A percentile compares a stretch with the other conserved stretches of the same genome.
Conservation (phyloP, 768 basidiomycete species). For the Mycena polygramma region DNA sequence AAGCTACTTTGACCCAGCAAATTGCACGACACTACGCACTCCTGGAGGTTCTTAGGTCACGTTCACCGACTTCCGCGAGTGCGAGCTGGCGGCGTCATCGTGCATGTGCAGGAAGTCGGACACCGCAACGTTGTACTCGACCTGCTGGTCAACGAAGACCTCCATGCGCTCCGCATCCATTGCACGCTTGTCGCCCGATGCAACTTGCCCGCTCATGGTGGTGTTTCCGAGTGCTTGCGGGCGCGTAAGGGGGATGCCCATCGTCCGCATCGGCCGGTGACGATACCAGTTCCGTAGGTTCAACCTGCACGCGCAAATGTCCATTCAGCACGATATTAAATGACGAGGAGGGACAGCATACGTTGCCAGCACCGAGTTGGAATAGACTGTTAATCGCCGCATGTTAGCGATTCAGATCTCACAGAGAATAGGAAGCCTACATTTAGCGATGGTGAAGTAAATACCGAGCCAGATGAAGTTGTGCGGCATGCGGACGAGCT, state of each 20-base stretch:
- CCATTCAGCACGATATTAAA: not conserved
- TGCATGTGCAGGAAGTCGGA: not conserved
- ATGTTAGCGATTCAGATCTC: not conserved
- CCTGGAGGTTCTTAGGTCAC: no score
- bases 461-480: constrained; percentile 31
- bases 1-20: not conserved
- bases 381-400: constrained; percentile 7
- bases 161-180: constrained; percentile 19
- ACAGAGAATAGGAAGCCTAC: not conserved
- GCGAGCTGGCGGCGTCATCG: not conserved
- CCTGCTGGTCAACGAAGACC: constrained; percentile 34
- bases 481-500: constrained; percentile 23
- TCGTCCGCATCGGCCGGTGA: constrained; percentile 13
- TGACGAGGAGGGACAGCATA: not conserved
- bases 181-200: constrained; percentile 2
- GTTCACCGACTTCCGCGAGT: constrained; percentile 14
- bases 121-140: constrained; percentile 27
- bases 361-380: constrained; percentile 32
- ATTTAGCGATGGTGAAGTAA: constrained; percentile 31
- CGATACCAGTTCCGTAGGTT: constrained; percentile 34
- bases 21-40: not conserved
- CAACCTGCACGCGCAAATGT: constrained; percentile 12
- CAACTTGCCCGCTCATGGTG: not conserved
- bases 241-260: constrained; percentile 25
- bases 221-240: not conserved